These are phyloP conservation scores for Ormosia semicastrata DNA, from an alignment of 306 rosid genomes.

Conservation along the genomic window DNA sequence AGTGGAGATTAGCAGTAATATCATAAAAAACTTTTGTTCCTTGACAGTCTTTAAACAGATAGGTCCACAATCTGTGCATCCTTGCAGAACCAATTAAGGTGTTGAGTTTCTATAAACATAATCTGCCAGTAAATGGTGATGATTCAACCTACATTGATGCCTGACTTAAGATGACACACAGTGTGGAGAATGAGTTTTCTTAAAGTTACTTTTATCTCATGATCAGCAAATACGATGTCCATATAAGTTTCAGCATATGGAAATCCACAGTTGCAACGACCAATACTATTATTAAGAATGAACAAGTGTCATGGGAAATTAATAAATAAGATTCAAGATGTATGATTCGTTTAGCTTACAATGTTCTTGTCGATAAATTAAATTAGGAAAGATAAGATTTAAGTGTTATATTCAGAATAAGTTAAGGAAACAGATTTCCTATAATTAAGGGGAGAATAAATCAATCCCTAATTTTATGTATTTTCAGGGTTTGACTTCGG, in stretches of 20 bases:
- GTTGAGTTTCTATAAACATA: neutral
- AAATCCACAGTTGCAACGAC: neutral
- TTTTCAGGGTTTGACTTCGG: too few species aligned
- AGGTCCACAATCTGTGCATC: neutral
- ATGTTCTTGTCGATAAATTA: too few species aligned
- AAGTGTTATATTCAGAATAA: too few species aligned
- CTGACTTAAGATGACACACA: neutral
- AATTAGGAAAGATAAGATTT: too few species aligned
- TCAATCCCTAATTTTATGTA: too few species aligned
- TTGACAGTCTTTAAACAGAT: constrained; percentile 3
- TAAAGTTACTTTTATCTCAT: neutral
- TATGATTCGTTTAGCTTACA: constrained; percentile 8
- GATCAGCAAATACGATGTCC: neutral
- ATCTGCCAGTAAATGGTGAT: neutral
- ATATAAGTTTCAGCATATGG: constrained; percentile 15
- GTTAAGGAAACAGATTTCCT: too few species aligned
- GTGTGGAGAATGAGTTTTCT: neutral
- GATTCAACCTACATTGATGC: neutral
- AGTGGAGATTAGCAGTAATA: neutral
- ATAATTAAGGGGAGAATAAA: too few species aligned
- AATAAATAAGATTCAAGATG: constrained; percentile 1
- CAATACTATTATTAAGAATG: neutral
- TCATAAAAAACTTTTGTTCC: neutral
- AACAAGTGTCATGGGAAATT: neutral
- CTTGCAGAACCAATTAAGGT: neutral